Evolutionary conservation across 2,329 filamentous ascomycete genomes (phyloP).

Genomic region (Monosporascus cannonballus): DNA sequence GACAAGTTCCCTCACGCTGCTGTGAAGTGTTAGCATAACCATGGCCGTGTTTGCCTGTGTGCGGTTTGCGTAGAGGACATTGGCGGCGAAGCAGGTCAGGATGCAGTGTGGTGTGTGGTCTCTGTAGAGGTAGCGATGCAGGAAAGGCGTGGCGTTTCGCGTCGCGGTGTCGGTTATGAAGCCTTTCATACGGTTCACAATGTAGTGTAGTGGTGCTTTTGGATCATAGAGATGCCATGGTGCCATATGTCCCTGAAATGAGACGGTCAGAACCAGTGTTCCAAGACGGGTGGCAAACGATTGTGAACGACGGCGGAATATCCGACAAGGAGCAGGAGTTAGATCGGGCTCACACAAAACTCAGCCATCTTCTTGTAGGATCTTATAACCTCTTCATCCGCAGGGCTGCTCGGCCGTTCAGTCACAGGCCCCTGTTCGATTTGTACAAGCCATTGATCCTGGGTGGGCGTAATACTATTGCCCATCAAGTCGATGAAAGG

Average conservation of each 20-base stretch:
- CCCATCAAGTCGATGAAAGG: slow-evolving; percentile 6
- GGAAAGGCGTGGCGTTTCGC: slow-evolving; percentile 22
- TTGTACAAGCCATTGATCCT: slow-evolving; percentile 5
- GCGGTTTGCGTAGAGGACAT: slow-evolving; percentile 24
- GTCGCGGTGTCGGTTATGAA: slow-evolving; percentile 20
- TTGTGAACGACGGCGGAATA: too few species aligned
- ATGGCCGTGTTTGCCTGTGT: slow-evolving; percentile 21
- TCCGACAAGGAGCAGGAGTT: too few species aligned
- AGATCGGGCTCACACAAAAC: slow-evolving; percentile 15
- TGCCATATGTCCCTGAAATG: slow-evolving; percentile 12
- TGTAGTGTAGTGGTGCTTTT: slow-evolving; percentile 17
- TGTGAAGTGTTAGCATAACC: slow-evolving; percentile 21
- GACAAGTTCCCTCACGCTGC: slow-evolving; percentile 16
- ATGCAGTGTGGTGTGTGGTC: slow-evolving; percentile 21
- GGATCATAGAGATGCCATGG: slow-evolving; percentile 24
- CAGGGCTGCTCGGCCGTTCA: slow-evolving; percentile 10
- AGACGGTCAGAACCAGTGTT: slow-evolving; percentile 3
- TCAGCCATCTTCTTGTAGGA: slow-evolving; percentile 13
- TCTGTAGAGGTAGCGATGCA: slow-evolving; percentile 24
- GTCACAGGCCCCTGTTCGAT: neutral
- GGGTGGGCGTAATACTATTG: neutral
- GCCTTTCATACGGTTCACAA: slow-evolving; percentile 19
- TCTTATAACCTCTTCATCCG: slow-evolving; percentile 7
- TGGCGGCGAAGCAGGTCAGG: slow-evolving; percentile 23
- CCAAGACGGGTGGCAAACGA: too few species aligned